A percentile compares a stretch with the other conserved stretches of the same genome.
phyloP scores from a whole-genome alignment of 768 basidiomycete species.

The Leucocoprinus birnbaumii region DNA sequence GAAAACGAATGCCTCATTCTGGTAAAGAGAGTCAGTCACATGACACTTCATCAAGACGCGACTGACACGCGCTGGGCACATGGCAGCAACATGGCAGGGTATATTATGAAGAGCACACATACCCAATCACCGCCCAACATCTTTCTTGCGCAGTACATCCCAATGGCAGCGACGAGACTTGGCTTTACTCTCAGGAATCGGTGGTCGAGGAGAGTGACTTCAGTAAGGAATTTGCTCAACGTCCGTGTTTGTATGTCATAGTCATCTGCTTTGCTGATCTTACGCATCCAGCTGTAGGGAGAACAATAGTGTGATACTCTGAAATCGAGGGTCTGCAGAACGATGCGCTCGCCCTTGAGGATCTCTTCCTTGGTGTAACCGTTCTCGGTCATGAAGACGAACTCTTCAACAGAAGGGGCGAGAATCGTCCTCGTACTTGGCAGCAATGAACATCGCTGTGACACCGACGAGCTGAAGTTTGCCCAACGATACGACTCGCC shows the following conservation, averaged over 20 bases:
- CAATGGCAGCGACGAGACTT: conserved; percentile 89
- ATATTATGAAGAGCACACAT: conserved; percentile 35
- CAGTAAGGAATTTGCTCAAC: conserved; percentile 95
- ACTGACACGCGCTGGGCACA: conserved; percentile 13
- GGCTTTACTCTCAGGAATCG: conserved; percentile 93
- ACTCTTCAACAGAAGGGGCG: conserved; percentile 96
- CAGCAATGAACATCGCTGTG: conserved; percentile 98
- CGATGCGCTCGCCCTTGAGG: conserved; percentile 95
- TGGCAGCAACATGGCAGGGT: conserved; percentile 13
- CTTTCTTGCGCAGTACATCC: conserved; percentile 93
- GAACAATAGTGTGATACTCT: conserved; percentile 97
- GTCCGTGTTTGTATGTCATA: conserved; percentile 98
- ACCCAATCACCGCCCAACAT: conserved; percentile 99
- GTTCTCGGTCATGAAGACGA: conserved; percentile 96
- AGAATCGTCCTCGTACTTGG: conserved; percentile 99
- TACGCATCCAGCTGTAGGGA: conserved; percentile 98
- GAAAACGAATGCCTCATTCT: conserved; percentile 91
- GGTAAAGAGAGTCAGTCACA: conserved; percentile 33
- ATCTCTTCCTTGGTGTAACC: conserved; percentile 95
- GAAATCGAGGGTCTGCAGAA: conserved; percentile 94
- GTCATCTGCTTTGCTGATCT: conserved; percentile 97
- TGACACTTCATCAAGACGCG: conserved; percentile 19
- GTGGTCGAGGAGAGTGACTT: conserved; percentile 91
- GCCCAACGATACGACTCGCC: conserved; percentile 81
- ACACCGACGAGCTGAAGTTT: conserved; percentile 97